Evolutionary conservation across 176 grass and related monocot species (phyloP).

Genomic region (Aegilops sharonensis): DNA sequence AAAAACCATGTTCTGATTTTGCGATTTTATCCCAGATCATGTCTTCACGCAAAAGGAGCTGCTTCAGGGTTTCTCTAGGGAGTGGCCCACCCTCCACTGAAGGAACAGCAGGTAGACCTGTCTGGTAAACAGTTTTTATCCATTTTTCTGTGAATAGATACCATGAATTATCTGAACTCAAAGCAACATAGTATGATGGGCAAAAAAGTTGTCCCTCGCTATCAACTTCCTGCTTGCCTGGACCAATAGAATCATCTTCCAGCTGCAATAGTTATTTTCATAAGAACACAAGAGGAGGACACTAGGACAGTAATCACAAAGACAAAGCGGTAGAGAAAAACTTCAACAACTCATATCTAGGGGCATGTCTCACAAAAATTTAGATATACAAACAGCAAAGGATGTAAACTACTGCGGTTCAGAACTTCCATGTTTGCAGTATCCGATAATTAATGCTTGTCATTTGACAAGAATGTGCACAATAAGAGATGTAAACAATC

Average conservation of each 20-base stretch:
- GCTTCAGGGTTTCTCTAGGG: slow-evolving; percentile 76
- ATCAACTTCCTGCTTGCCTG: slow-evolving; percentile 45
- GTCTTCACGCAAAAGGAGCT: slow-evolving; percentile 73
- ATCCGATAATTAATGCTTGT: background rate
- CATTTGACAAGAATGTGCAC: background rate
- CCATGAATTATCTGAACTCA: slow-evolving; percentile 99
- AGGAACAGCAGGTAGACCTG: slow-evolving; percentile 64
- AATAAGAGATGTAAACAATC: slow-evolving; percentile 7
- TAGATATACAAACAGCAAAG: slow-evolving; percentile 8
- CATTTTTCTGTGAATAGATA: slow-evolving; percentile 98
- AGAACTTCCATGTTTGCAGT: background rate
- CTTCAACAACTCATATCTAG: background rate
- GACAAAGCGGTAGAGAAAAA: background rate
- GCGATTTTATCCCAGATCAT: slow-evolving; percentile 80
- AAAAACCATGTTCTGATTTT: slow-evolving; percentile 86
- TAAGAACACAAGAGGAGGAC: slow-evolving; percentile 16
- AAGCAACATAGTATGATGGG: slow-evolving; percentile 75
- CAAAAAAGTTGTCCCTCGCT: slow-evolving; percentile 30
- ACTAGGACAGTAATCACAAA: slow-evolving; percentile 1
- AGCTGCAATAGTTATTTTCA: slow-evolving; percentile 49
- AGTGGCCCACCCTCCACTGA: slow-evolving; percentile 63
- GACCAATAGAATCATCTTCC: slow-evolving; percentile 37
- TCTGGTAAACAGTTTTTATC: slow-evolving; percentile 82
- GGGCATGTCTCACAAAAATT: background rate
- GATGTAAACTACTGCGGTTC: background rate